phyloP scores from a whole-genome alignment of 1,139 yeast genomes.

The Taphrina sp. region DNA sequence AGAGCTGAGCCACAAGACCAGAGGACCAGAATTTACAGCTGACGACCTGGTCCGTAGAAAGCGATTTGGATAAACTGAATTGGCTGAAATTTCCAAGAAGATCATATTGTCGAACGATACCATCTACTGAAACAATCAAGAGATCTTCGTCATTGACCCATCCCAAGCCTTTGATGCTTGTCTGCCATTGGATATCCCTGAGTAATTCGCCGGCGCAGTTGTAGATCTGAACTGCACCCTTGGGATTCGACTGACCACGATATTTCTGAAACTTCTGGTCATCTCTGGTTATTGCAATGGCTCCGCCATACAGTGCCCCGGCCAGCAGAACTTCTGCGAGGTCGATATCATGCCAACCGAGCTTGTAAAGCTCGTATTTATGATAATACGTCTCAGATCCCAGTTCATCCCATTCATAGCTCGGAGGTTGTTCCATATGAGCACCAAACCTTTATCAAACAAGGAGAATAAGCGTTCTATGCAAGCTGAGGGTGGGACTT shows the following conservation, averaged over 20 bases:
- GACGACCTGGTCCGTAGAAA: constrained; percentile 47
- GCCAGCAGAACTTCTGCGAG: constrained; percentile 17
- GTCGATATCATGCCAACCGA: constrained; percentile 18
- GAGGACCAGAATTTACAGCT: constrained; percentile 45
- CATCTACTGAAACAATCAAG: constrained; percentile 61
- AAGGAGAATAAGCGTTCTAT: too few relatives aligned
- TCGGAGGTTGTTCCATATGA: constrained; percentile 22
- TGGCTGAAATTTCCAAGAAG: constrained; percentile 67
- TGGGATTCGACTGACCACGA: constrained; percentile 39
- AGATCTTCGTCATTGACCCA: constrained; percentile 59
- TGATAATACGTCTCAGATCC: constrained; percentile 25
- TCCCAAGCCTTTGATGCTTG: constrained; percentile 58
- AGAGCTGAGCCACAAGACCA: constrained; percentile 48
- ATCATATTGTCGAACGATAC: constrained; percentile 66
- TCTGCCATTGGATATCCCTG: constrained; percentile 45
- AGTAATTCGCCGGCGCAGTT: constrained; percentile 32
- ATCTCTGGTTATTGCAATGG: constrained; percentile 39
- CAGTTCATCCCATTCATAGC: constrained; percentile 26
- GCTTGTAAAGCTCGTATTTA: constrained; percentile 21
- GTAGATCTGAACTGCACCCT: constrained; percentile 36
- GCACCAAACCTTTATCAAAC: too few relatives aligned
- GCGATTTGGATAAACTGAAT: constrained; percentile 45
- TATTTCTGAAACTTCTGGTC: constrained; percentile 40
- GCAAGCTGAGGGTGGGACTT: too few relatives aligned
- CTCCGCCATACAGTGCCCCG: constrained; percentile 30